phyloP scores from a whole-genome alignment of 2,329 filamentous ascomycete species.

The Epichloe glyceriae region DNA sequence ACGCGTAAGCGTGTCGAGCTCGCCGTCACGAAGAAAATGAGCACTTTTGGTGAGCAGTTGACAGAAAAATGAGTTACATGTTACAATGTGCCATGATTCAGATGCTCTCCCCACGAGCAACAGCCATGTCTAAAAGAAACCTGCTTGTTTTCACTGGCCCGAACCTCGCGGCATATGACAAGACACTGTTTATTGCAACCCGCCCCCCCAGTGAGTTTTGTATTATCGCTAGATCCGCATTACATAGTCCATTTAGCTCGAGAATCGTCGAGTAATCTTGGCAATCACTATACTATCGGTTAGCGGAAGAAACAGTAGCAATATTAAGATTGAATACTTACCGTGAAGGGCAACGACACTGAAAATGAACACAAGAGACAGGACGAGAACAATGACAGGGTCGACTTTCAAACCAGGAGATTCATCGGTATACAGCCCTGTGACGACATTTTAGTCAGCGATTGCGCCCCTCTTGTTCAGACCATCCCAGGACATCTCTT shows the following conservation, averaged over 20 bases:
- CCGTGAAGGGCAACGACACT: constrained; percentile 86
- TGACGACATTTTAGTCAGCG: constrained; percentile 8
- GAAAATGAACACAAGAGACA: constrained; percentile 97
- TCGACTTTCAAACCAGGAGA: constrained; percentile 95
- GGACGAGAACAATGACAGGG: constrained; percentile 89
- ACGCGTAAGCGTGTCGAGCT: not conserved
- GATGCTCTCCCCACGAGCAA: constrained; percentile 1
- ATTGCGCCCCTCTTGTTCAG: not conserved
- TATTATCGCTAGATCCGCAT: not conserved
- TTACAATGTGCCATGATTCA: constrained; percentile 1
- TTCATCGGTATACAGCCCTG: constrained; percentile 94
- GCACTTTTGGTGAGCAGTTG: not conserved
- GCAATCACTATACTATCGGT: constrained; percentile 58
- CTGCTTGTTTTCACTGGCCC: not conserved
- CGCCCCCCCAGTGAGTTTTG: not conserved
- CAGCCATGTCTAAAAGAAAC: not conserved
- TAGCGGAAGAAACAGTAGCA: not conserved
- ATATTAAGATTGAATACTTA: not conserved
- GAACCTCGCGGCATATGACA: not conserved
- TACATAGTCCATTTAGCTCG: constrained; percentile 31
- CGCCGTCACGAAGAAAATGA: not conserved
- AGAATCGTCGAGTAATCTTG: constrained; percentile 86
- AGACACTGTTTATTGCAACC: not conserved
- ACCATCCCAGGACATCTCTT: too few relatives aligned
- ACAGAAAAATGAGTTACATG: not conserved